Conservation (phyloP, 2,329 filamentous ascomycete genomes). For the Huntiella abstrusa region DNA sequence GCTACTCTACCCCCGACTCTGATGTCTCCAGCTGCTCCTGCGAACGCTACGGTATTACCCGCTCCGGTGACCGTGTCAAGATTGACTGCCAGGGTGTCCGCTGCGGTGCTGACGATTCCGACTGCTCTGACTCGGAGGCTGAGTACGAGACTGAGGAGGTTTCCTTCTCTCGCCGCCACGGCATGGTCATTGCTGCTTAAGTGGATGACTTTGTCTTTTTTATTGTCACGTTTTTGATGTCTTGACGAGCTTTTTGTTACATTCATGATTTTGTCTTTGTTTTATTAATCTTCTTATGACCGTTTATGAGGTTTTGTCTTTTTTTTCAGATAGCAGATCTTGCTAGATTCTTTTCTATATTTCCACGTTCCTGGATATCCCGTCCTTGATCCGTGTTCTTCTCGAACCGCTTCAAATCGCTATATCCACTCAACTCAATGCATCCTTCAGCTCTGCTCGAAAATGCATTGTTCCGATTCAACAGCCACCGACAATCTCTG, state of each 20-base stretch:
- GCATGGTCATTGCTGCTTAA: conserved; percentile 32
- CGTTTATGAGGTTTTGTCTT: not conserved
- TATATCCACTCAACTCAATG: too few species aligned
- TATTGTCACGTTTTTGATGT: not conserved
- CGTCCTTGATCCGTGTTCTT: not conserved
- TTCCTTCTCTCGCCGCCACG: conserved; percentile 41
- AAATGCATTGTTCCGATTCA: too few species aligned
- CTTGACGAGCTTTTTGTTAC: not conserved
- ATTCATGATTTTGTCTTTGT: not conserved
- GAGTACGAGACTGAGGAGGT: conserved; percentile 21
- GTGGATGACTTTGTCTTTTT: not conserved
- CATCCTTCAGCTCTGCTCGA: too few species aligned
- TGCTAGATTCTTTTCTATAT: not conserved
- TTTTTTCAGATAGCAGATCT: not conserved
- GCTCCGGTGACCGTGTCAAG: conserved; percentile 81
- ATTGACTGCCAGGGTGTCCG: conserved; percentile 82
- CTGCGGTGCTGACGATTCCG: conserved; percentile 48
- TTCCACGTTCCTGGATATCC: not conserved
- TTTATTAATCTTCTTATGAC: conserved; percentile 4
- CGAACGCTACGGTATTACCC: conserved; percentile 91
- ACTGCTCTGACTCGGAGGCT: conserved; percentile 32
- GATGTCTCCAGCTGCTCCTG: conserved; percentile 72
- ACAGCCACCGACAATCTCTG: too few species aligned
- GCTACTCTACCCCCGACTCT: conserved; percentile 61
- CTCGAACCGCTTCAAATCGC: not conserved